phyloP scores from a whole-genome alignment of 2,329 filamentous ascomycete species.

The Amylocarpus encephaloides region DNA sequence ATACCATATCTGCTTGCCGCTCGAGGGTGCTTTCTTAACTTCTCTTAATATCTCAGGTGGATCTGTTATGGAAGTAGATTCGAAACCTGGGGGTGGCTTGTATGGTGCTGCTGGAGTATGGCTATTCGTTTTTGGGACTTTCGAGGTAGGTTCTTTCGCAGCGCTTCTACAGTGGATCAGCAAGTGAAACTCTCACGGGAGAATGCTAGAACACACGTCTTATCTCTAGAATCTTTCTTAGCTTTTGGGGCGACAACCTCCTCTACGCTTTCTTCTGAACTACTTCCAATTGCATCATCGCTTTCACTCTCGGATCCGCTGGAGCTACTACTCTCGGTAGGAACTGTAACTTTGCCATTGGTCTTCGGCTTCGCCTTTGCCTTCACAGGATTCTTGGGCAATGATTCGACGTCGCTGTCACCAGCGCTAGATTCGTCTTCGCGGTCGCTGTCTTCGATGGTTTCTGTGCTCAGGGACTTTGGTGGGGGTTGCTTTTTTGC shows the following conservation, averaged over 20 bases:
- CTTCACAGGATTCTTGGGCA: slow-evolving; percentile 14
- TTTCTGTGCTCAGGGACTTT: slow-evolving; percentile 26
- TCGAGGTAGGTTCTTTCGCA: slow-evolving; percentile 12
- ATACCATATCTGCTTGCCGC: slow-evolving; percentile 74
- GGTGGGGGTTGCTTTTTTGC: slow-evolving; percentile 10
- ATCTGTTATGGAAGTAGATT: slow-evolving; percentile 13
- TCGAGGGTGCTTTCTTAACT: slow-evolving; percentile 51
- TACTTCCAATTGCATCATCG: slow-evolving; percentile 19
- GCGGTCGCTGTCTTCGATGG: slow-evolving; percentile 26
- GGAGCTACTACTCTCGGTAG: slow-evolving; percentile 17
- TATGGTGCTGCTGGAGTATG: slow-evolving; percentile 7
- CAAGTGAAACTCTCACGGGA: neutral
- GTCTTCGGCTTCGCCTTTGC: slow-evolving; percentile 7
- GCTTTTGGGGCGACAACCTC: slow-evolving; percentile 16
- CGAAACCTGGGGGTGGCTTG: slow-evolving; percentile 27
- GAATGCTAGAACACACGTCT: neutral
- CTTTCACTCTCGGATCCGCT: slow-evolving; percentile 27
- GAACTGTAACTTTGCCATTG: slow-evolving; percentile 23
- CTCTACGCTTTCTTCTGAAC: slow-evolving; percentile 34
- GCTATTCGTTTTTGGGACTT: slow-evolving; percentile 5
- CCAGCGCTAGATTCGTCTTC: slow-evolving; percentile 20
- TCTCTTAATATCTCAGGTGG: slow-evolving; percentile 35
- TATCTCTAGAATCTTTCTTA: no score
- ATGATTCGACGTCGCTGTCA: slow-evolving; percentile 20
- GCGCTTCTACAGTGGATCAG: slow-evolving; percentile 9